These are phyloP conservation scores for Penicillium sp. DNA, from an alignment of 2,329 filamentous ascomycete species.

Conservation along the genomic window DNA sequence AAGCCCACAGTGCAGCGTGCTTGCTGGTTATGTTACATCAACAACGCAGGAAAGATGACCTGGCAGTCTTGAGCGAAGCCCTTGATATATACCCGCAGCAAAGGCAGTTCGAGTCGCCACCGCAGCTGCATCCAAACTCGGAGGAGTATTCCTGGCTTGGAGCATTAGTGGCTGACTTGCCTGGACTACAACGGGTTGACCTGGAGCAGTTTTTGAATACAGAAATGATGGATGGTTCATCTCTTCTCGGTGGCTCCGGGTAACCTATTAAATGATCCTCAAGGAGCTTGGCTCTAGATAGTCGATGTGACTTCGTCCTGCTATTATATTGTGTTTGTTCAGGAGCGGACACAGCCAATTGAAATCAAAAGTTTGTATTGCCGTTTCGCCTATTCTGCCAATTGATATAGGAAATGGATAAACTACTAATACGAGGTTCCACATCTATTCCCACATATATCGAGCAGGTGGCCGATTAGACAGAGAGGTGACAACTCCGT, in stretches of 20 bases:
- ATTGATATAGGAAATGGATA: too few species aligned
- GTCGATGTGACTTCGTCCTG: not conserved
- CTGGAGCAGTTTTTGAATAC: conserved; percentile 41
- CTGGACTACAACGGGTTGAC: conserved; percentile 40
- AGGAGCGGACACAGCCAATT: too few species aligned
- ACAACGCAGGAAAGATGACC: conserved; percentile 42
- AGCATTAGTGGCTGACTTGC: conserved; percentile 42
- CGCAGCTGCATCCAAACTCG: conserved; percentile 19
- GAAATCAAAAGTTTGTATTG: too few species aligned
- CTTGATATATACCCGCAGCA: conserved; percentile 27
- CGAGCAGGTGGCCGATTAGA: too few species aligned
- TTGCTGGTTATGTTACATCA: conserved; percentile 54
- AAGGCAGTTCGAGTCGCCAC: conserved; percentile 6
- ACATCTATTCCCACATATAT: too few species aligned
- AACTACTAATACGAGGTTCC: too few species aligned
- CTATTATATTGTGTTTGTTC: too few species aligned
- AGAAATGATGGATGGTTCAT: conserved; percentile 24
- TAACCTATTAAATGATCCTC: too few species aligned
- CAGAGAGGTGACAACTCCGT: too few species aligned
- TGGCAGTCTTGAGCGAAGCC: conserved; percentile 28
- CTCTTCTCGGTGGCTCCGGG: conserved; percentile 6
- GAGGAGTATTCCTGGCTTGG: conserved; percentile 42
- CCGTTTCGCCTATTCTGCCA: too few species aligned
- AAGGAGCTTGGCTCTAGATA: too few species aligned
- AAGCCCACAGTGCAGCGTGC: conserved; percentile 53